Evolutionary conservation across 108 stramenopile species (phyloP).

Genomic region (Fragilaria crotonensis): DNA sequence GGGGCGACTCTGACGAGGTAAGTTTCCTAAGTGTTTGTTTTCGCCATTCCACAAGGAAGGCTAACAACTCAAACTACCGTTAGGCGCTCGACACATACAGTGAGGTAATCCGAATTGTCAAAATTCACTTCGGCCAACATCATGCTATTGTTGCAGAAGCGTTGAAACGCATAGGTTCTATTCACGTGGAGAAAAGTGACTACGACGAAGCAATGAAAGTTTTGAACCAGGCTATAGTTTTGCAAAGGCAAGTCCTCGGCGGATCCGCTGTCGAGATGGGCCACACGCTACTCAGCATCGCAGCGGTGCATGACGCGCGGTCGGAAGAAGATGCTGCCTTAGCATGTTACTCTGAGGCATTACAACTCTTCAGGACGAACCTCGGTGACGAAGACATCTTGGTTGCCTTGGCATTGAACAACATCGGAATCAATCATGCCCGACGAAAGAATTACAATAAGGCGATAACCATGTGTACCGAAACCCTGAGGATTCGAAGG

Average conservation of each 20-base stretch:
- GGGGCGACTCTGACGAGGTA: conserved; percentile 26
- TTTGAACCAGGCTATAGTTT: conserved; percentile 22
- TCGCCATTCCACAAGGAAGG: background rate
- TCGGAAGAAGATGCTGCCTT: conserved; percentile 26
- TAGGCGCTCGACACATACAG: conserved; percentile 28
- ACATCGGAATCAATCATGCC: conserved; percentile 26
- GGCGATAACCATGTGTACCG: conserved; percentile 34
- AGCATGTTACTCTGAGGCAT: conserved; percentile 23
- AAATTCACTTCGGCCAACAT: conserved; percentile 9
- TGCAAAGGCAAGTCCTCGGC: conserved; percentile 16
- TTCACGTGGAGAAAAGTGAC: conserved; percentile 25
- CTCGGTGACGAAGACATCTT: conserved; percentile 12
- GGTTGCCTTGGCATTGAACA: conserved; percentile 18
- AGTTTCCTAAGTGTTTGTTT: background rate
- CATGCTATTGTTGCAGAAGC: conserved; percentile 11
- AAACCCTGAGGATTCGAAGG: conserved; percentile 34
- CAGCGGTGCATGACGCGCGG: conserved; percentile 20
- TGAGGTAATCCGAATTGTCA: conserved; percentile 22
- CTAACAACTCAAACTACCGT: background rate
- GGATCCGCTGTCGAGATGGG: conserved; percentile 24
- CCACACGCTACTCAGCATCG: conserved; percentile 21
- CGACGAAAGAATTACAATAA: conserved; percentile 29
- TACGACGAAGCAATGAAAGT: conserved; percentile 22
- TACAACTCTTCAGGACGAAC: conserved; percentile 29
- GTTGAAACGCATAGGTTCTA: conserved; percentile 15